phyloP scores from a whole-genome alignment of 2,329 filamentous ascomycete genomes.

The Phoma sp. region DNA sequence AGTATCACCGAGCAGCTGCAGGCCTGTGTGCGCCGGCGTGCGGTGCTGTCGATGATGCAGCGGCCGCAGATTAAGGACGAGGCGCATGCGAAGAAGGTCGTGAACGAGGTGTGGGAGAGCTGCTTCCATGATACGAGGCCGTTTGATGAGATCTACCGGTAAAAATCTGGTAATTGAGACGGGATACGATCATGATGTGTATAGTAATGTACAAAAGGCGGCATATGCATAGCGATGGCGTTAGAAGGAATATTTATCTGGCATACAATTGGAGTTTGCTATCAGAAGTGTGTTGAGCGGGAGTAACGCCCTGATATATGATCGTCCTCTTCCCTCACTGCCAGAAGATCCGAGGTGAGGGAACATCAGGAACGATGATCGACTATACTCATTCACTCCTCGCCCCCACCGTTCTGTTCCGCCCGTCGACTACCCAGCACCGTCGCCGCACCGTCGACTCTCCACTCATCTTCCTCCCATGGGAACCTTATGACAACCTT shows the following conservation, averaged over 20 bases:
- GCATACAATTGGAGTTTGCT: background rate
- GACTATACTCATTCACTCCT: background rate
- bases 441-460: background rate
- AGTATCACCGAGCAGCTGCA: constrained; percentile 91
- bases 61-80: constrained; percentile 84
- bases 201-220: constrained; percentile 12
- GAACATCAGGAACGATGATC: too few relatives aligned
- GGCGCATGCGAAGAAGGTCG: constrained; percentile 81
- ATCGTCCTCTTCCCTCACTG: too few relatives aligned
- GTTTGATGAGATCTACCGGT: constrained; percentile 96
- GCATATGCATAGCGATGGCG: constrained; percentile 19
- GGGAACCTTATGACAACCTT: background rate
- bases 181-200: background rate
- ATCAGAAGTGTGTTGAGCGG: too few relatives aligned
- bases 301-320: too few relatives aligned
- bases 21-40: constrained; percentile 83
- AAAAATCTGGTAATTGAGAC: background rate
- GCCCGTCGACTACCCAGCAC: background rate
- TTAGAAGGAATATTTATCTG: background rate
- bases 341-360: too few relatives aligned
- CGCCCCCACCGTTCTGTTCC: background rate
- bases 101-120: constrained; percentile 98
- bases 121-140: constrained; percentile 93
- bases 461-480: background rate
- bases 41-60: constrained; percentile 77